Evolutionary conservation across 768 basidiomycete genomes (phyloP), one percentile per base, ranked within the genome.

Genomic region (Boletus vermiculosoides): DNA sequence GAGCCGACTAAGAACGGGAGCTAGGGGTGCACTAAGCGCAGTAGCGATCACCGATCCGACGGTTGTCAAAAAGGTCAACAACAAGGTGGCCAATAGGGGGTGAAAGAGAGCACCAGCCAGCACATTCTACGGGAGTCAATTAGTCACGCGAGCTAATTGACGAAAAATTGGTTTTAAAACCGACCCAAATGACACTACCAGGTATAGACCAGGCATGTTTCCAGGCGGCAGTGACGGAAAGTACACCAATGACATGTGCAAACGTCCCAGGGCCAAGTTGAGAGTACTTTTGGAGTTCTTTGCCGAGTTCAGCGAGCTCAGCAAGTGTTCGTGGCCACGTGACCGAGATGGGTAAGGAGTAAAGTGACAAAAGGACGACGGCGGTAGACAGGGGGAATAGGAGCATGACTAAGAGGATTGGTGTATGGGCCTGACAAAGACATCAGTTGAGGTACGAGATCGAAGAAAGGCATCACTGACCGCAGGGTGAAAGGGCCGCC

Each of bases 201-300:
- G 95, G 95, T 56, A 98, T 83, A 57, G 92, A 94, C 95, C 94
- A 98, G 4, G 94, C 93, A 71, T 98, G 95, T 74, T 94, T 97
- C 93, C 94, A 98, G 30, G 93, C 76, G 5, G 92, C 91, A 18
- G 89, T 87, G 15, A 94, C 79, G 39, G 88, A 85, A 64, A 98
- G 80, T 49, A 94, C 92, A 25, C 80, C 84, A 42, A 95, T 71
- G 52, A 96, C 90, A 73, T 96, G 95, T 9, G 81, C 80, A 52
- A 84, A 76, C 20, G 87, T 82, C 3, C 73, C 76, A 31, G 76
- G 63, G 12, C 89, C 88, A 57, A 85, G 86, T 68, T 87, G 87
- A 10, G 88, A 84, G 70, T 93, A 94, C 51, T 80, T 83, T 64
- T 88, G 88, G 8, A 92, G 82, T 57, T 91, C 89, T 41, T 82